Conservation (phyloP, 1,284 basidiomycete genomes). For the Trichosporon faecale region DNA sequence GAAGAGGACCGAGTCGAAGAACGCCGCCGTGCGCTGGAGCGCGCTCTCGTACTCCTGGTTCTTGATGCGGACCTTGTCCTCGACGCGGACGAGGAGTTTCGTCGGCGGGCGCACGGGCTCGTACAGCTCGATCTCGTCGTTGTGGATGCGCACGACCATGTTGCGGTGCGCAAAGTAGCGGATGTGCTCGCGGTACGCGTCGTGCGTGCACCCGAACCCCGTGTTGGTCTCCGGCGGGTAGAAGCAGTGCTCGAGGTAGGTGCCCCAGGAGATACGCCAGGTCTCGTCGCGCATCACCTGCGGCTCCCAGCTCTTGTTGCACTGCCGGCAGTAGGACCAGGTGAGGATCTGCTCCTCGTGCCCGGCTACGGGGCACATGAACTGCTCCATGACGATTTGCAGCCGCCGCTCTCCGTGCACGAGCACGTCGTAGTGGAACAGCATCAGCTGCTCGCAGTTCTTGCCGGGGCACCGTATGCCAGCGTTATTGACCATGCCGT, state of each 20-base stretch:
- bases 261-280: constrained; percentile 58
- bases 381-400: constrained; percentile 80
- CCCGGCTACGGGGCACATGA: constrained; percentile 52
- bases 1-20: constrained; percentile 59
- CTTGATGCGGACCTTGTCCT: constrained; percentile 81
- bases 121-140: constrained; percentile 75
- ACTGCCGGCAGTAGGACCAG: constrained; percentile 85
- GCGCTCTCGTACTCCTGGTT: constrained; percentile 81
- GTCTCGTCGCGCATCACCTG: constrained; percentile 89
- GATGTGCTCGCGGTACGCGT: constrained; percentile 89
- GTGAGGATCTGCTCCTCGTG: constrained; percentile 74
- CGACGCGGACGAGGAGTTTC: constrained; percentile 75
- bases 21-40: constrained; percentile 65
- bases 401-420: constrained; percentile 84
- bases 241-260: constrained; percentile 54
- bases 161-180: constrained; percentile 75
- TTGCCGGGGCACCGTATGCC: constrained; percentile 71
- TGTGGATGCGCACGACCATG: constrained; percentile 80
- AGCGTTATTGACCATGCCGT: constrained; percentile 66
- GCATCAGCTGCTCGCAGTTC: constrained; percentile 73
- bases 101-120: constrained; percentile 89
- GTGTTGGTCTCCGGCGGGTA: constrained; percentile 78
- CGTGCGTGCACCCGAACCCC: constrained; percentile 74
- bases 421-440: constrained; percentile 81
- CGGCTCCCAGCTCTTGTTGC: constrained; percentile 77